These are phyloP conservation scores for Wallemia ichthyophaga DNA, from an alignment of 1,284 basidiomycete genomes.

Conservation along the genomic window DNA sequence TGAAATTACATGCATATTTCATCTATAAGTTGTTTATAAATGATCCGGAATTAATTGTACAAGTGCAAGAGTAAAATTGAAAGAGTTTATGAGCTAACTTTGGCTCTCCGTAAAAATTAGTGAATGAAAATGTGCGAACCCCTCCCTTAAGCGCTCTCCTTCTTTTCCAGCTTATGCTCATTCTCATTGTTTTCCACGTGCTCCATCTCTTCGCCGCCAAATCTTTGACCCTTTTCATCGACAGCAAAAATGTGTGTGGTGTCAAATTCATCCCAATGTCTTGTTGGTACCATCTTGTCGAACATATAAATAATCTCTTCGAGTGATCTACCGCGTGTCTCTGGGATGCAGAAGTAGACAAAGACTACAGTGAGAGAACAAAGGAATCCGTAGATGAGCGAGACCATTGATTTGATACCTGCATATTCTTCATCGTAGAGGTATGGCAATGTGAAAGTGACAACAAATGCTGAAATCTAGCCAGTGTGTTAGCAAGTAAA, in stretches of 20 bases:
- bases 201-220: not conserved
- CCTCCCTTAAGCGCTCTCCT: not conserved
- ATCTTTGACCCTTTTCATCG: not conserved
- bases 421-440: constrained; percentile 9
- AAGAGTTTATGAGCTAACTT: too few relatives aligned
- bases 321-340: constrained; percentile 14
- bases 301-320: constrained; percentile 10
- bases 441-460: constrained; percentile 17
- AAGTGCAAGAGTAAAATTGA: too few relatives aligned
- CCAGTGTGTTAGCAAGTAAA: not conserved
- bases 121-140: too few relatives aligned
- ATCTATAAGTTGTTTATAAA: too few relatives aligned
- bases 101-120: too few relatives aligned
- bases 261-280: constrained; percentile 13
- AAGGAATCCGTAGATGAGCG: constrained; percentile 14
- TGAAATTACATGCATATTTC: too few relatives aligned
- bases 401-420: not conserved
- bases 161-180: not conserved
- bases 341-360: constrained; percentile 19
- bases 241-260: constrained; percentile 7
- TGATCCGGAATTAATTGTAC: too few relatives aligned
- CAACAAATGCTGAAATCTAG: not conserved
- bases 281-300: constrained; percentile 13
- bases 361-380: constrained; percentile 16
- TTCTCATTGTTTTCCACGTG: not conserved